Evolutionary conservation across 2,329 filamentous ascomycete species (phyloP).

Genomic region (Colletotrichum magnum): DNA sequence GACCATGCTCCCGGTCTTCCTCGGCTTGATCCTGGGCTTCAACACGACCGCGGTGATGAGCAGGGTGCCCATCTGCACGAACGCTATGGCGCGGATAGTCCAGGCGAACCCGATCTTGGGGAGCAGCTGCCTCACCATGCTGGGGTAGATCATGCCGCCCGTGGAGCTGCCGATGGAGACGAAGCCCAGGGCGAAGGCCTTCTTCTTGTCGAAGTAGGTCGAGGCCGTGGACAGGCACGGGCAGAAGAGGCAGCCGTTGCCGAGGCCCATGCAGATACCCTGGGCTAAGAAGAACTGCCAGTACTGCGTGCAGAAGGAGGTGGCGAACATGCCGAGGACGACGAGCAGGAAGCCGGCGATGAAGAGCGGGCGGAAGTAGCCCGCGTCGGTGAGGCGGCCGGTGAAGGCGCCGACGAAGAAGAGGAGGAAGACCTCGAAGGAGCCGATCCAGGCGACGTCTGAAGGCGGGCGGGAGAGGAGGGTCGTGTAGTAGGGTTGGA

Average conservation of each 20-base stretch:
- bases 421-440: slow-evolving; percentile 67
- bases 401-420: slow-evolving; percentile 69
- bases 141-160: slow-evolving; percentile 70
- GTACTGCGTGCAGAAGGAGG: slow-evolving; percentile 61
- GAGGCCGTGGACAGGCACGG: slow-evolving; percentile 75
- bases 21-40: slow-evolving; percentile 58
- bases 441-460: slow-evolving; percentile 68
- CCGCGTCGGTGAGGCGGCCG: slow-evolving; percentile 68
- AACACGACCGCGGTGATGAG: slow-evolving; percentile 54
- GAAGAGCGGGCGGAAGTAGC: slow-evolving; percentile 63
- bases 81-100: slow-evolving; percentile 72
- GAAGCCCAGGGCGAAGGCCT: slow-evolving; percentile 73
- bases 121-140: slow-evolving; percentile 69
- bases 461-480: slow-evolving; percentile 57
- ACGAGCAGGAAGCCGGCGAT: slow-evolving; percentile 57
- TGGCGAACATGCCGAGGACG: slow-evolving; percentile 62
- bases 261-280: slow-evolving; percentile 68
- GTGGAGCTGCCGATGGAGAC: slow-evolving; percentile 72
- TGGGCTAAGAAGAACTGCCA: slow-evolving; percentile 71
- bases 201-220: slow-evolving; percentile 73
- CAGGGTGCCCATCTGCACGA: slow-evolving; percentile 66
- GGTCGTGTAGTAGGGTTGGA: slow-evolving; percentile 66
- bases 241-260: slow-evolving; percentile 74
- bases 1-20: slow-evolving; percentile 57
- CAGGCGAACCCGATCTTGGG: slow-evolving; percentile 70